phyloP scores from a whole-genome alignment of 345 rosid genomes.

The Rhodamnia argentea region DNA sequence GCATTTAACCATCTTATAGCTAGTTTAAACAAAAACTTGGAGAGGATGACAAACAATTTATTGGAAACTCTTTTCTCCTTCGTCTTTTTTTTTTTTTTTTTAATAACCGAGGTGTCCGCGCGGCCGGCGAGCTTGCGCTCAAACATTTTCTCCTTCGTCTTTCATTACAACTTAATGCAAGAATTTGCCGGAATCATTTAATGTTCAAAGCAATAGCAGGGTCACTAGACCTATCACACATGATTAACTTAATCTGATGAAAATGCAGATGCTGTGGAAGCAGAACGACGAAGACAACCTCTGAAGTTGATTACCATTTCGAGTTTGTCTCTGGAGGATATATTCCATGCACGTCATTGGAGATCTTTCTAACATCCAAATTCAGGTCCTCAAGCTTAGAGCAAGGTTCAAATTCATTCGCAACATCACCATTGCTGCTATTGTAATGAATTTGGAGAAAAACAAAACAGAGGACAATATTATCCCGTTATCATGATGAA shows the following conservation, averaged over 20 bases:
- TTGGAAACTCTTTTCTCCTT: neutral
- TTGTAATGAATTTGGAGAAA: neutral
- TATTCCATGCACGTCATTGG: constrained; percentile 5
- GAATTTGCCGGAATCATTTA: neutral
- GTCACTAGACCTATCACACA: neutral
- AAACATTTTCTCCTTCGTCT: neutral
- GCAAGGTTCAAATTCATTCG: constrained; percentile 63
- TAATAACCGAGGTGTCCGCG: too few species aligned
- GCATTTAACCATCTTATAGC: neutral
- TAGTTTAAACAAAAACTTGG: neutral
- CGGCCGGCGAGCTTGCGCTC: too few species aligned
- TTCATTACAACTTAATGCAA: neutral
- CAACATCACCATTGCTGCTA: constrained; percentile 30
- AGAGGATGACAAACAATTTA: neutral
- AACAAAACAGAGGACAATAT: neutral
- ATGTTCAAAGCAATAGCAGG: neutral
- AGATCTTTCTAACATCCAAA: constrained; percentile 53
- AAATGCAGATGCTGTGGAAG: neutral
- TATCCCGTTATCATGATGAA: neutral
- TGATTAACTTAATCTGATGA: neutral
- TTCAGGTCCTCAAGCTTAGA: constrained; percentile 64
- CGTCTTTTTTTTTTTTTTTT: too few species aligned
- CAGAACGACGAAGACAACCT: neutral
- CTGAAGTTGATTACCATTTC: neutral
- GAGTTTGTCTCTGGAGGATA: neutral